Evolutionary conservation across 2,329 filamentous ascomycete species (phyloP).

Genomic region (Penicillium brasilianum): DNA sequence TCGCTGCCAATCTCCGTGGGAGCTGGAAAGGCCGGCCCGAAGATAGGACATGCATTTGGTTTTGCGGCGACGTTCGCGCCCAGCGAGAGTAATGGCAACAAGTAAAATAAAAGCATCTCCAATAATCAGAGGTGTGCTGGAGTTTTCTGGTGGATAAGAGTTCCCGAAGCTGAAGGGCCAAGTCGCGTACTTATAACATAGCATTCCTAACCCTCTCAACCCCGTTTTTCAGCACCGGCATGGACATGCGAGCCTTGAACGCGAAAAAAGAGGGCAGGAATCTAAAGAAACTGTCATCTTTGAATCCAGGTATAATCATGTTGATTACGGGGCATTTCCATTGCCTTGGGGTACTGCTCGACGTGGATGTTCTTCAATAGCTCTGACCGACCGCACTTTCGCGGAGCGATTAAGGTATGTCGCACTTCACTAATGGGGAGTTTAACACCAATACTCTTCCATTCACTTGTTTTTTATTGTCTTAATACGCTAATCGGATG

Average conservation of each 20-base stretch:
- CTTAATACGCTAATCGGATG: too few relatives aligned
- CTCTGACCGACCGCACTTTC: background rate
- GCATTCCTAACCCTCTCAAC: constrained; percentile 1
- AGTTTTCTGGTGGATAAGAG: background rate
- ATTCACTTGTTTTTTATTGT: too few relatives aligned
- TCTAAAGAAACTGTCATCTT: background rate
- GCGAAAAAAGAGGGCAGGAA: background rate
- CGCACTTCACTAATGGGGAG: background rate
- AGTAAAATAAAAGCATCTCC: background rate
- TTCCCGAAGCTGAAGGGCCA: background rate
- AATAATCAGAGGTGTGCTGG: background rate
- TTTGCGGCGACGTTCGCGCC: background rate
- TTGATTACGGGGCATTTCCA: background rate
- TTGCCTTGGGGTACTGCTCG: background rate
- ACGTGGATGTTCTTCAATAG: background rate
- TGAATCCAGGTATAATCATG: too few relatives aligned
- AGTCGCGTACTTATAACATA: constrained; percentile 7
- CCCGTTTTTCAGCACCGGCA: background rate
- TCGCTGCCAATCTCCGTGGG: constrained; percentile 5
- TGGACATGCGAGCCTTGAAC: constrained; percentile 1
- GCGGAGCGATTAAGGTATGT: background rate
- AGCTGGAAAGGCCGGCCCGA: constrained; percentile 11
- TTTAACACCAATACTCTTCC: background rate
- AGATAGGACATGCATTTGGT: constrained; percentile 10
- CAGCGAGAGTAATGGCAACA: background rate